Percentiles rank a stretch among this genome's conserved stretches.
phyloP scores from a whole-genome alignment of 257 asterid genomes.

The Forsythia viridissima region DNA sequence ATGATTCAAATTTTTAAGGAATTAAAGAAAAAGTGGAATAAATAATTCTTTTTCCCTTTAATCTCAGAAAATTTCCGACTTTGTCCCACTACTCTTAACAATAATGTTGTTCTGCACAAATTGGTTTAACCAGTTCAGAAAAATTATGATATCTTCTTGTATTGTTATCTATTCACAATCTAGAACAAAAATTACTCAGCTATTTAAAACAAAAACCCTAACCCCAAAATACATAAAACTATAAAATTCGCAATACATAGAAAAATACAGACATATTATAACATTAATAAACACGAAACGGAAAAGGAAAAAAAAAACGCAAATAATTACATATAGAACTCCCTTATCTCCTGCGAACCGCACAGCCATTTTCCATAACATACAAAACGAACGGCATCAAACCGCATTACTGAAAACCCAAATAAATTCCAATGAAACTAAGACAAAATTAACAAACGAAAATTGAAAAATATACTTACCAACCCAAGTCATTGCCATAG shows the following conservation, averaged over 20 bases:
- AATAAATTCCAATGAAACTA: neutral
- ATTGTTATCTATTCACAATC: neutral
- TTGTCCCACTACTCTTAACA: neutral
- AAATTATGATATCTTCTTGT: neutral
- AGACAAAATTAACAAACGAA: constrained; percentile 3
- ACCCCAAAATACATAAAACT: neutral
- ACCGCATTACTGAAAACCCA: neutral
- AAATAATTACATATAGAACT: too few species aligned
- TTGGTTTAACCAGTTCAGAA: neutral
- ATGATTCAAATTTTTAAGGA: neutral
- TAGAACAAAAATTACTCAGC: neutral
- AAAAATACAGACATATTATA: too few species aligned
- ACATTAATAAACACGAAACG: too few species aligned
- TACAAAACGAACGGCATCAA: too few species aligned
- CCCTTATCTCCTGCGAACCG: too few species aligned
- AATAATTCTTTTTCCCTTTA: neutral
- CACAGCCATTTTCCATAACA: too few species aligned
- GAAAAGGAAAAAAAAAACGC: too few species aligned
- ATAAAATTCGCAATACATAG: neutral
- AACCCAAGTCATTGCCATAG: constrained; percentile 80
- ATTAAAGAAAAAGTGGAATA: neutral
- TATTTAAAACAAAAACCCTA: neutral
- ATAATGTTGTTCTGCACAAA: neutral
- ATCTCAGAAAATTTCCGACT: neutral
- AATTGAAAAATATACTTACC: constrained; percentile 42